Evolutionary conservation across 805 yeast species (phyloP), one percentile per base, ranked within the genome.

Genomic region (Diddensiella caesifluorescens): DNA sequence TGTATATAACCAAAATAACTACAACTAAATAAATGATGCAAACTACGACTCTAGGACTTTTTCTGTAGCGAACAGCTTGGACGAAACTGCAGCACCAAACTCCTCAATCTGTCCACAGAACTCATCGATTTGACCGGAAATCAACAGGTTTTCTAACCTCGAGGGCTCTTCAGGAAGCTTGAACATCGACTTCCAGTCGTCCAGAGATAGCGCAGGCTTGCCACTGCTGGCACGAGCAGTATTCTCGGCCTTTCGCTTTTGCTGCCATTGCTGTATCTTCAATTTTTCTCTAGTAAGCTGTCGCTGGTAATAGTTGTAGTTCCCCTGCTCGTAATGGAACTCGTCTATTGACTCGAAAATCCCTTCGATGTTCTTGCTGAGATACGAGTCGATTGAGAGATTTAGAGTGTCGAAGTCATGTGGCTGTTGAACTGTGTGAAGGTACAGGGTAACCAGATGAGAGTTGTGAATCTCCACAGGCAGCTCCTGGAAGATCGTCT

Each of bases 271-370:
- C 49, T 70, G 69, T 50, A 84, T 72, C 67, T 80, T 83, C 46
- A 77, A 64, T 60, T 72, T 68, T 59, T 84, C 94, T 59, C 87
- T 74, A 36, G 79, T 74, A 46, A 77, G 69, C 54, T 77, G 80
- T 68, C 94, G 78, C 66, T 83, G 92, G 68, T 76, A 83, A 65
- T 80, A 83, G 69, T 83, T 81, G 70, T 81, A 79, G 64, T 80
- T 83, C 52, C 81, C 80, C 60, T 82, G 84, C 59, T 81, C 88
- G 60, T 80, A 80, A 66, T 80, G 80, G 67, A 77, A 79, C 37
- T 81, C 79, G 61, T 84, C 92, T 30, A 84, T 72, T 39, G 85
- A 75, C 47, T 77, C 80, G 57, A 77, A 72, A 50, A 83, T 69
- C 35, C 74, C 73, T 57, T 83, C 89, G 46, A 79, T 74, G 48